These are phyloP conservation scores for Fusarium devonianum DNA, from an alignment of 2,329 filamentous ascomycete species.

Conservation along the genomic window DNA sequence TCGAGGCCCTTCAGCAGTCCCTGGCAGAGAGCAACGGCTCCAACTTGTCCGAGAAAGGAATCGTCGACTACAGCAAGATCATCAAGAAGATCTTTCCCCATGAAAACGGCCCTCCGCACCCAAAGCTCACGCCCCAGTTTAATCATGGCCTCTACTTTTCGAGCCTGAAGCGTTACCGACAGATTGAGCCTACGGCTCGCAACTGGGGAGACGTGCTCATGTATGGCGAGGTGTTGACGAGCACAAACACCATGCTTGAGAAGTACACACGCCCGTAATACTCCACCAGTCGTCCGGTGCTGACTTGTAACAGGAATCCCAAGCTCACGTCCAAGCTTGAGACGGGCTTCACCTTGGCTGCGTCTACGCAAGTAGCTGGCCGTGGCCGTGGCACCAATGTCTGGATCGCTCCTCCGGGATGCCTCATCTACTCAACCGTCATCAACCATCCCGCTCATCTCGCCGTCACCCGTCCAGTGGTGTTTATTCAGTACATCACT, in stretches of 20 bases:
- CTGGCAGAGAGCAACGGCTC: conserved; percentile 48
- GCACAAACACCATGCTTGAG: conserved; percentile 91
- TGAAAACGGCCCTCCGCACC: conserved; percentile 69
- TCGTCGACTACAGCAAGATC: conserved; percentile 76
- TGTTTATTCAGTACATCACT: conserved; percentile 93
- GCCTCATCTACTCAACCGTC: conserved; percentile 86
- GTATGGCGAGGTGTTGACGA: conserved; percentile 92
- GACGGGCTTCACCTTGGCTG: conserved; percentile 85
- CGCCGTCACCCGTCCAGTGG: conserved; percentile 76
- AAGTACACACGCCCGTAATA: conserved; percentile 62
- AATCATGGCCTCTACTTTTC: conserved; percentile 82
- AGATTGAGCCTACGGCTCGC: conserved; percentile 60
- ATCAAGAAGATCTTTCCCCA: conserved; percentile 79
- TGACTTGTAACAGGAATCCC: conserved; percentile 67
- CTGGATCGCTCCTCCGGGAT: conserved; percentile 90
- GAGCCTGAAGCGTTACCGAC: conserved; percentile 72
- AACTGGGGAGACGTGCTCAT: conserved; percentile 80
- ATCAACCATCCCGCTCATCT: conserved; percentile 83
- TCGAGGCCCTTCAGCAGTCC: conserved; percentile 62
- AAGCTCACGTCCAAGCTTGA: conserved; percentile 78
- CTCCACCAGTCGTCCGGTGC: not conserved
- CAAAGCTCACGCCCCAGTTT: conserved; percentile 82
- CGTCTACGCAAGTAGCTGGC: conserved; percentile 86
- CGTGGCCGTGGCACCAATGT: conserved; percentile 91
- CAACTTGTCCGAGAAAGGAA: conserved; percentile 52